Conservation (phyloP, 1,284 basidiomycete genomes). For the Leucoagaricus sp. region DNA sequence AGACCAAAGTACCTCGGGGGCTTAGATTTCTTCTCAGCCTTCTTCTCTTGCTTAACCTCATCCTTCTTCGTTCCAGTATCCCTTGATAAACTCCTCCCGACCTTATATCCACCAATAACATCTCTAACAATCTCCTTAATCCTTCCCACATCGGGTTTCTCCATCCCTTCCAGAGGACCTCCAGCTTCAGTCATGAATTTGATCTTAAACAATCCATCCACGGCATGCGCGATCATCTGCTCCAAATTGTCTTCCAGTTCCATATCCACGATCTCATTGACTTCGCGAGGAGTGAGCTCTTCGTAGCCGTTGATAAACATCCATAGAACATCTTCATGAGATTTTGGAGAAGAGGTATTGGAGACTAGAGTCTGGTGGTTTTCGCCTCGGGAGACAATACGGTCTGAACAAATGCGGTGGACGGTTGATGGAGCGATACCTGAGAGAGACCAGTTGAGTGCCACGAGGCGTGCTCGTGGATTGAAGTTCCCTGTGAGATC, state of each 20-base stretch:
- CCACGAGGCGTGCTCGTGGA: conserved; percentile 71
- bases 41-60: conserved; percentile 35
- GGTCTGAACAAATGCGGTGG: conserved; percentile 77
- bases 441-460: conserved; percentile 73
- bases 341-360: conserved; percentile 34
- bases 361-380: conserved; percentile 84
- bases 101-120: conserved; percentile 50
- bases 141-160: conserved; percentile 53
- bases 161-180: conserved; percentile 47
- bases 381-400: conserved; percentile 73
- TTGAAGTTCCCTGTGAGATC: conserved; percentile 45
- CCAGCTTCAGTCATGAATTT: conserved; percentile 37
- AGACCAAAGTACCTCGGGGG: conserved; percentile 74
- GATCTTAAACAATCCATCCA: conserved; percentile 47
- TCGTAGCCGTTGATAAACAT: conserved; percentile 73
- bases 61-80: conserved; percentile 27
- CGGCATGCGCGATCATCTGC: conserved; percentile 43
- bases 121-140: conserved; percentile 60
- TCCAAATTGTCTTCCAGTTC: conserved; percentile 37
- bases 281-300: conserved; percentile 69
- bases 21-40: conserved; percentile 27
- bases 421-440: conserved; percentile 54
- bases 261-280: conserved; percentile 78
- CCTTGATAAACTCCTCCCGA: conserved; percentile 26
- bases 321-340: conserved; percentile 83